These are phyloP conservation scores for Candida dajiaensis DNA, from an alignment of 805 yeast genomes.

Conservation along the genomic window DNA sequence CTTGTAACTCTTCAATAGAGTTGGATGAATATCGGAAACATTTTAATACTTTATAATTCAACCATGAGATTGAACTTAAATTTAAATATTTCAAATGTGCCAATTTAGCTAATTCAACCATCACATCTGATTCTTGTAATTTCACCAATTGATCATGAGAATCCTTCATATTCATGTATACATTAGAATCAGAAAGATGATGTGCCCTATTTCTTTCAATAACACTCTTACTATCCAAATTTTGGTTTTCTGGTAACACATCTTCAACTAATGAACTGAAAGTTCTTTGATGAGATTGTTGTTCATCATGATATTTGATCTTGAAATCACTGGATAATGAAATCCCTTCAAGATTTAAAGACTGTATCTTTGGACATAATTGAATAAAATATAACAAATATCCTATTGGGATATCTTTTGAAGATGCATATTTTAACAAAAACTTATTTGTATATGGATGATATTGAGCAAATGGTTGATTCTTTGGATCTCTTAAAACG, in stretches of 20 bases:
- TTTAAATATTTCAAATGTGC: conserved; percentile 27
- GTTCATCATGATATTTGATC: conserved; percentile 23
- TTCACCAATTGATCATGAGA: conserved; percentile 13
- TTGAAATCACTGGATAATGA: conserved; percentile 65
- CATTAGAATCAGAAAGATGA: conserved; percentile 19
- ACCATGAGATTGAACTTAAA: conserved; percentile 43
- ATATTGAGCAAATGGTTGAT: conserved; percentile 29
- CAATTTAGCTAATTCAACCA: conserved; percentile 27
- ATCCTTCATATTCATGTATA: conserved; percentile 20
- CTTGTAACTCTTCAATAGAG: conserved; percentile 12
- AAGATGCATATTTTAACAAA: conserved; percentile 52
- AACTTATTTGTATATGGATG: conserved; percentile 64
- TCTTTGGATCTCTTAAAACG: conserved; percentile 12
- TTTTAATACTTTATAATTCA: conserved; percentile 33
- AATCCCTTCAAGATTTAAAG: conserved; percentile 53
- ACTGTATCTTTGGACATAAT: conserved; percentile 56
- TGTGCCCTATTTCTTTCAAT: background rate
- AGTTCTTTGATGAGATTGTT: background rate
- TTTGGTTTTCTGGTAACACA: conserved; percentile 8
- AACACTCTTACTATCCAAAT: background rate
- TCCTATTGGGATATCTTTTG: conserved; percentile 79
- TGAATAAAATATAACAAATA: conserved; percentile 60
- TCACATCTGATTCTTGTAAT: conserved; percentile 20
- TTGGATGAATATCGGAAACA: conserved; percentile 21
- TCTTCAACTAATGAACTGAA: conserved; percentile 20